phyloP scores from a whole-genome alignment of 371 early-diverging fungal species.

The Fennellomyces sp. region DNA sequence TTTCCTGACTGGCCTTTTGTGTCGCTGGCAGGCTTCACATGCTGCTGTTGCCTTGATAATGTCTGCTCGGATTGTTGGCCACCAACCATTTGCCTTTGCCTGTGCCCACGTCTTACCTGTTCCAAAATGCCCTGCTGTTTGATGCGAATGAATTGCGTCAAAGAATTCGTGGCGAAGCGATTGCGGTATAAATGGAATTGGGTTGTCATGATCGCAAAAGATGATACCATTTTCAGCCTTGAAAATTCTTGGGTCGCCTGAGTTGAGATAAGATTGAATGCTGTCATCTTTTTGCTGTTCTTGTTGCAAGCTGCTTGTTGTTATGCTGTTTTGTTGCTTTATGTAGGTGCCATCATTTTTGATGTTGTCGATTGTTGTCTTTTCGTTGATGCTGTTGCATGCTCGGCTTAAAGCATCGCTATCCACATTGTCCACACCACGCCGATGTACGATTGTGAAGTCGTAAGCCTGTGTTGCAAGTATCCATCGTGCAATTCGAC shows the following conservation, averaged over 20 bases:
- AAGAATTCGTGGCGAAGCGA: not conserved
- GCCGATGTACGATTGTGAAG: not conserved
- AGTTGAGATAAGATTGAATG: not conserved
- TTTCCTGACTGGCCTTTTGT: not conserved
- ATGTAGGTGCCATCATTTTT: not conserved
- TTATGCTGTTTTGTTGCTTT: not conserved
- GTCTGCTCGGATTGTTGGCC: not conserved
- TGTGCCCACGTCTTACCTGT: not conserved
- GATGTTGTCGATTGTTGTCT: not conserved
- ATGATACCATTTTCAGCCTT: not conserved
- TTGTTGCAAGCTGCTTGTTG: not conserved
- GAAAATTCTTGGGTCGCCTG: not conserved
- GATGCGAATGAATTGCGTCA: not conserved
- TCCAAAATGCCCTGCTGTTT: not conserved
- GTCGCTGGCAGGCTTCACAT: not conserved
- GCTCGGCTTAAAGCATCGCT: not conserved
- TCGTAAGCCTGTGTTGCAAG: not conserved
- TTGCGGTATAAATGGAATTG: not conserved
- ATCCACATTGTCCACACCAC: not conserved
- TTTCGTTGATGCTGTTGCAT: not conserved
- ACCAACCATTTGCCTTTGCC: not conserved
- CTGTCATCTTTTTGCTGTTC: not conserved
- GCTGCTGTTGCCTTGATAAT: not conserved
- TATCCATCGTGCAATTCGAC: conserved; percentile 1
- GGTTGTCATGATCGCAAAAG: not conserved